Percentiles rank a stretch among this genome's conserved stretches.
These are phyloP conservation scores for Pseudoscleropodium purum DNA, from an alignment of 225 moss, liverwort and hornwort genomes.

Conservation along the genomic window DNA sequence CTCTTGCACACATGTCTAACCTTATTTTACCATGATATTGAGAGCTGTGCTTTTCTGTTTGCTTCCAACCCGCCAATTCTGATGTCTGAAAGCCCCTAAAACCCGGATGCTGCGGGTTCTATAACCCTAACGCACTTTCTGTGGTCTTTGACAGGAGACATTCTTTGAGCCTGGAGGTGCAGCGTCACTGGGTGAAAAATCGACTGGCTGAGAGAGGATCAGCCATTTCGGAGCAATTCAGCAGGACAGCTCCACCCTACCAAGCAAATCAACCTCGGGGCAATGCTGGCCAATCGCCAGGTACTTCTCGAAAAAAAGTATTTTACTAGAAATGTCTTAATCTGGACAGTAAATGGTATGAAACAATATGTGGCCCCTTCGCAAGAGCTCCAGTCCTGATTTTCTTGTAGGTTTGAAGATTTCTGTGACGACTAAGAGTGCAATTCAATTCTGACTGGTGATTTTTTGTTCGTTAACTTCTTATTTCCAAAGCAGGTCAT, in stretches of 20 bases:
- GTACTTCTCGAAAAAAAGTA: not conserved
- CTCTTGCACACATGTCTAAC: not conserved
- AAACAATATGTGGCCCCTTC: not conserved
- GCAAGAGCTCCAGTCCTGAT: not conserved
- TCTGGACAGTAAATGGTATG: not conserved
- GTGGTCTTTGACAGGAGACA: not conserved
- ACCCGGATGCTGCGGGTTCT: not conserved
- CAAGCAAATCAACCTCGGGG: conserved; percentile 28
- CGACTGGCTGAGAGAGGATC: conserved; percentile 41
- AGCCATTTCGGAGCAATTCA: conserved; percentile 29
- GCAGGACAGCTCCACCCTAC: conserved; percentile 44
- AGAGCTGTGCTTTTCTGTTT: not conserved
- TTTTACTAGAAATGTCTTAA: not conserved
- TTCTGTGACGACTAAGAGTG: not conserved
- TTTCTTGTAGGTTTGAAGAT: not conserved
- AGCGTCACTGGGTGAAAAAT: conserved; percentile 65
- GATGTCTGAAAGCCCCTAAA: not conserved
- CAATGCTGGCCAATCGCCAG: conserved; percentile 8
- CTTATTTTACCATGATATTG: not conserved
- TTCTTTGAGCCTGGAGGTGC: conserved; percentile 21
- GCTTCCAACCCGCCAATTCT: not conserved
- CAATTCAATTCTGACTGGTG: not conserved
- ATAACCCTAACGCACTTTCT: not conserved
- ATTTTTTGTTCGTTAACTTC: not conserved
- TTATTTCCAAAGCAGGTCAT: conserved; percentile 30